phyloP scores from a whole-genome alignment of 148 eudicot genomes.

The Salicornia ramosissima region DNA sequence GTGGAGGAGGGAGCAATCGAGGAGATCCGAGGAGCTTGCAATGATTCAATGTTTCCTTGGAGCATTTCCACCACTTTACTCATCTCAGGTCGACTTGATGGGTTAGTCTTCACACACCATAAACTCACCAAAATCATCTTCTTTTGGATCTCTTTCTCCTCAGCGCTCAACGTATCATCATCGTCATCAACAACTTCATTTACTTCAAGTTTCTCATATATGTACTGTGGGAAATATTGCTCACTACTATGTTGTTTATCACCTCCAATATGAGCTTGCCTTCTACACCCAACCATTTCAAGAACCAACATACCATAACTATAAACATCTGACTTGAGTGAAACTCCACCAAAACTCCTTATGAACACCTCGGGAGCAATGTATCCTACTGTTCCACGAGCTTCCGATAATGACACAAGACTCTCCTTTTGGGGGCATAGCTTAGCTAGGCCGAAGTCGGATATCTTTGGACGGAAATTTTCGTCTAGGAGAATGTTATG shows the following conservation, averaged over 20 bases:
- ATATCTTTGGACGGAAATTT: constrained; percentile 35
- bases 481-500: constrained; percentile 38
- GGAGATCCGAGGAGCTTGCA: constrained; percentile 15
- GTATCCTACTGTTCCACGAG: constrained; percentile 38
- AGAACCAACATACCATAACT: constrained; percentile 31
- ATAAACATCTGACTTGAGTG: constrained; percentile 33
- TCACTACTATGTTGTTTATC: background rate
- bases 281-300: constrained; percentile 32
- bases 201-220: constrained; percentile 31
- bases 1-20: constrained; percentile 8
- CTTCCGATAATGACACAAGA: constrained; percentile 24
- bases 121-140: constrained; percentile 48
- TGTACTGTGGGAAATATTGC: constrained; percentile 29
- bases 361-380: constrained; percentile 35
- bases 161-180: background rate
- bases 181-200: constrained; percentile 15
- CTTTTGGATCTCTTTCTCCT: constrained; percentile 28
- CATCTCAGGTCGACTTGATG: constrained; percentile 45
- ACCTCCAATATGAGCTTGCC: background rate
- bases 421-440: constrained; percentile 27
- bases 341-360: constrained; percentile 30
- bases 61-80: constrained; percentile 45
- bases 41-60: constrained; percentile 22
- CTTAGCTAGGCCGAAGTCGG: constrained; percentile 44
- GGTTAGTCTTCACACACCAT: constrained; percentile 47